These are phyloP conservation scores for Globisporangium heterothallicum DNA, from an alignment of 352 stramenopile genomes.

Conservation along the genomic window DNA sequence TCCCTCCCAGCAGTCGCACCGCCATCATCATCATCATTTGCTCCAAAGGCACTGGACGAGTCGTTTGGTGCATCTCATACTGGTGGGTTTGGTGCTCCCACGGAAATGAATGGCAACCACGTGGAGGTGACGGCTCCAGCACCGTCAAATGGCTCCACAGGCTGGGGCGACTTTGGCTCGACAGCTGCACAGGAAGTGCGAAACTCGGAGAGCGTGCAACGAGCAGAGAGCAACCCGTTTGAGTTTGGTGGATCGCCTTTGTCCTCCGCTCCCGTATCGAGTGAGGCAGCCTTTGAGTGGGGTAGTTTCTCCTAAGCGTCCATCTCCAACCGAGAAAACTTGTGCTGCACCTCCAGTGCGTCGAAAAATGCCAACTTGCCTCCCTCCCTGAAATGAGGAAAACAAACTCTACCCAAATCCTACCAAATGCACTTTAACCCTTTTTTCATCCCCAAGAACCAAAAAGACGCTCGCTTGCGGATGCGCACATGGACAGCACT, in stretches of 20 bases:
- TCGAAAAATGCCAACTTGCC: background rate
- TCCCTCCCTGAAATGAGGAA: background rate
- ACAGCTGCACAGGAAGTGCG: conserved; percentile 3
- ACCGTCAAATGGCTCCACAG: background rate
- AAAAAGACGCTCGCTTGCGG: too few relatives aligned
- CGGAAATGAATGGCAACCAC: background rate
- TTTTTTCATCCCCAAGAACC: too few relatives aligned
- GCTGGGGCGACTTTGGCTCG: background rate
- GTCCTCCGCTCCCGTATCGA: background rate
- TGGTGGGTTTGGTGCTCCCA: too few relatives aligned
- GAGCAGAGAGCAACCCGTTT: conserved; percentile 4
- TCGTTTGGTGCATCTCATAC: too few relatives aligned
- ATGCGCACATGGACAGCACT: too few relatives aligned
- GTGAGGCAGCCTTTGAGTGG: conserved; percentile 3
- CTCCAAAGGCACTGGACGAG: background rate
- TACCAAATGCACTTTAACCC: too few relatives aligned
- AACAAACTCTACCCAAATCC: too few relatives aligned
- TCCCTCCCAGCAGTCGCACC: background rate
- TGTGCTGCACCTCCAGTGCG: too few relatives aligned
- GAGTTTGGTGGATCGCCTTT: background rate
- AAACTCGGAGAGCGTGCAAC: conserved; percentile 6
- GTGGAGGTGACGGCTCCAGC: background rate
- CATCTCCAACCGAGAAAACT: too few relatives aligned
- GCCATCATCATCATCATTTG: background rate
- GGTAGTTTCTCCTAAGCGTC: conserved; percentile 10